phyloP scores from a whole-genome alignment of 1,284 basidiomycete species.

The Cutaneotrichosporon cavernicola region DNA sequence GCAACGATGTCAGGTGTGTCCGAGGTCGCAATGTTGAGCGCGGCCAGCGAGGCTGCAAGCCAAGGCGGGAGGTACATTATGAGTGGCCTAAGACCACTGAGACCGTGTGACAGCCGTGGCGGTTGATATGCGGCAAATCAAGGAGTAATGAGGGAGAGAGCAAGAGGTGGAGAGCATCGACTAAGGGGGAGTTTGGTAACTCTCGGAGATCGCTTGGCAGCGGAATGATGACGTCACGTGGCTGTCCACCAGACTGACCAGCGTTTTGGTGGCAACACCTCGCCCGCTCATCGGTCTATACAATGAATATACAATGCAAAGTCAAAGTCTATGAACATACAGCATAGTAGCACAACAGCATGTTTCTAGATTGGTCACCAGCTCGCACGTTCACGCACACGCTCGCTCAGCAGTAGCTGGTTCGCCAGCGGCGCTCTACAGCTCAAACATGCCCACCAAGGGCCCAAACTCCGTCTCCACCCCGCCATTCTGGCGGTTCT shows the following conservation, averaged over 20 bases:
- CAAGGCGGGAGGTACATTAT: slow-evolving; percentile 1
- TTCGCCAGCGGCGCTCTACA: slow-evolving; percentile 1
- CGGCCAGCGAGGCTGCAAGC: not conserved
- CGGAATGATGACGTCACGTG: no score
- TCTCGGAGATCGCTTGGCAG: no score
- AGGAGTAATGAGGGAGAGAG: no score
- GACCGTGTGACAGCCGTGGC: no score
- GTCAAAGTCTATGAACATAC: not conserved
- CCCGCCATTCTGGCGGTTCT: slow-evolving; percentile 8
- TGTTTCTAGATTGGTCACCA: not conserved
- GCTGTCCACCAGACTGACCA: no score
- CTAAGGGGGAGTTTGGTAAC: no score
- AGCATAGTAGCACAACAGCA: not conserved
- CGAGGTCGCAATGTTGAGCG: not conserved
- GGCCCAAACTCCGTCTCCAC: slow-evolving; percentile 13
- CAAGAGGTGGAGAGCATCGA: not conserved
- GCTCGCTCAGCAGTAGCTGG: not conserved
- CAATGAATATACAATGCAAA: slow-evolving; percentile 1
- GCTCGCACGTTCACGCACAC: no score
- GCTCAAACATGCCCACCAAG: slow-evolving; percentile 11
- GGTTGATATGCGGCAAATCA: no score
- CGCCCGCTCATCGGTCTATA: not conserved
- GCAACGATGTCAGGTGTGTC: no score
- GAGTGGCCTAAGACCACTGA: not conserved
- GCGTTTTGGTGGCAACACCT: no score